phyloP scores from a whole-genome alignment of 2,329 filamentous ascomycete genomes.

The Arthrobotrys sphaeroides region DNA sequence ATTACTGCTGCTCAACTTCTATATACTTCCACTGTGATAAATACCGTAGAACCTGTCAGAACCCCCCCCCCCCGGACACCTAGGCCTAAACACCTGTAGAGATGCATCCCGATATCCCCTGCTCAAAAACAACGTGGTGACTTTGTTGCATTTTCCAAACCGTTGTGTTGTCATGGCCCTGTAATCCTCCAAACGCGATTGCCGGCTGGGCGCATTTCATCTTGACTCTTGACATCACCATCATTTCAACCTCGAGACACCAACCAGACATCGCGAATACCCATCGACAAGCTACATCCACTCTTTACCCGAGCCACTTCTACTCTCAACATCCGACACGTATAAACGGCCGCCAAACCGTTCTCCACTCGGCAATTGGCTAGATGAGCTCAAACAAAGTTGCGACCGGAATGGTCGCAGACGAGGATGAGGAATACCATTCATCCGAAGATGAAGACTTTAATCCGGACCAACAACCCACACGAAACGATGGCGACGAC shows the following conservation, averaged over 20 bases:
- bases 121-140: background rate
- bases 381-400: slow-evolving; percentile 61
- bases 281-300: background rate
- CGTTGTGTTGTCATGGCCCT: slow-evolving; percentile 16
- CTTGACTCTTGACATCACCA: slow-evolving; percentile 51
- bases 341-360: no score
- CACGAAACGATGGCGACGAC: slow-evolving; percentile 59
- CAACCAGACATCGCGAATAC: background rate
- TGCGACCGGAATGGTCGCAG: slow-evolving; percentile 60
- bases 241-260: background rate
- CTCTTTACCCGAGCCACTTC: background rate
- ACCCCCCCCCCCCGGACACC: no score
- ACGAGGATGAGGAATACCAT: slow-evolving; percentile 69
- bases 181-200: background rate
- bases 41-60: no score
- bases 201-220: slow-evolving; percentile 35
- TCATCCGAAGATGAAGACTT: slow-evolving; percentile 80
- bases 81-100: no score
- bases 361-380: background rate
- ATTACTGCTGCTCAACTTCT: slow-evolving; percentile 41
- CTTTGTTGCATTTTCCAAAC: slow-evolving; percentile 17
- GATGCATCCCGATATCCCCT: no score
- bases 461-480: slow-evolving; percentile 67
- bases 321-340: background rate
- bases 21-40: no score